These are phyloP conservation scores for barley (Hordeum vulgare) DNA, from an alignment of 176 grass and related monocot genomes.

Conservation along the genomic window DNA sequence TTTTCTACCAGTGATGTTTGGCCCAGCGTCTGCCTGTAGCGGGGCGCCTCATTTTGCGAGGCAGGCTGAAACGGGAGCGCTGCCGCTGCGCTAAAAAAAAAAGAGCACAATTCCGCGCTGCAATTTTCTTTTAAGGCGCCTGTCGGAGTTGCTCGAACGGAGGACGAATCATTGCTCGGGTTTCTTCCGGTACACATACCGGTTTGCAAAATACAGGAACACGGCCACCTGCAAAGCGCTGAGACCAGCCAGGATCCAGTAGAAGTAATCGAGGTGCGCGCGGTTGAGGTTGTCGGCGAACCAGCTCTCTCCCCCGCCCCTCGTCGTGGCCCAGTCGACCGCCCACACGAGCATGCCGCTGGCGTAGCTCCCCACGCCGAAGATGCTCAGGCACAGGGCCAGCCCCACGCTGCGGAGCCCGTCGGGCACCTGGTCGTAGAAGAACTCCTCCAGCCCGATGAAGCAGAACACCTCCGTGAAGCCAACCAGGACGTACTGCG, in stretches of 20 bases:
- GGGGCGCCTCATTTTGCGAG: no score
- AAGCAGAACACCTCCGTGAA: slow-evolving; percentile 24
- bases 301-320: slow-evolving; percentile 42
- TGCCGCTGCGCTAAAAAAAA: no score
- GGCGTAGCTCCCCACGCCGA: slow-evolving; percentile 48
- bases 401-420: slow-evolving; percentile 54
- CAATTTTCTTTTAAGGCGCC: no score
- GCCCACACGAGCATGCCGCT: slow-evolving; percentile 45
- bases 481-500: slow-evolving; percentile 56
- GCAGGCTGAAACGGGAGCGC: no score
- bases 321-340: slow-evolving; percentile 38
- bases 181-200: slow-evolving; percentile 32
- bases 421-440: slow-evolving; percentile 64
- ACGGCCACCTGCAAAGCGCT: slow-evolving; percentile 22
- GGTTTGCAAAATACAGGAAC: slow-evolving; percentile 34
- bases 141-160: no score
- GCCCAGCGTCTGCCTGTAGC: no score
- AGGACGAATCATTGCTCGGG: background rate
- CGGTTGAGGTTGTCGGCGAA: slow-evolving; percentile 63
- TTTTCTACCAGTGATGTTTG: no score
- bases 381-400: slow-evolving; percentile 53
- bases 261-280: slow-evolving; percentile 76
- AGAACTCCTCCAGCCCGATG: slow-evolving; percentile 52
- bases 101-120: no score
- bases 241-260: slow-evolving; percentile 51